Evolutionary conservation across 148 eudicot genomes (phyloP), one percentile per base, ranked within the genome.

Genomic region (Chenopodium berlandieri): DNA sequence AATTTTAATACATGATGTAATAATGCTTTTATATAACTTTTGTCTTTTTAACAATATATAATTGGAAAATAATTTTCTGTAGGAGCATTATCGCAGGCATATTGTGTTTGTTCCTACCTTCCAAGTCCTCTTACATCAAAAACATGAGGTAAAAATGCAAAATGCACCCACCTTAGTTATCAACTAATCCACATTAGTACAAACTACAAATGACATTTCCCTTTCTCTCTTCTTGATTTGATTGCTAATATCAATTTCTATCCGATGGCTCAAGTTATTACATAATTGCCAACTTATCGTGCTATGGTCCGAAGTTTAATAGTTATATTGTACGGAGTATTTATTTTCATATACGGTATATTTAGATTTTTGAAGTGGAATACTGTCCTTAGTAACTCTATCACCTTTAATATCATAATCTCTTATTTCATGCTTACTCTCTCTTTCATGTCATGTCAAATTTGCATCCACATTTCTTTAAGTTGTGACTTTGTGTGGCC

Each of bases 401-500:
- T 5, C 0, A 37, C 7, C 44, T 37, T 37, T 37, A n/a, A 37
- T 37, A 37, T 37, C 44, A 5, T 37, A 37, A 37, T 37, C 44
- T 37, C 56, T 52, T 52, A 52, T 12, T 14, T 8, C 5, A 4
- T 19, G 9, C 46, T 32, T 54, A 20, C 7, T 58, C 32, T 25
- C 10, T 4, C 44, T 75, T 52, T 30, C 44, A 47, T 48, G 34
- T 54, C 20, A 54, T 56, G 16, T 75, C 44, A n/a, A 75, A 50
- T 31, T 75, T n/a, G 78, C 67, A 56, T 52, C 66, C 78, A 56
- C 78, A 75, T 31, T 54, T 27, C 9, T n/a, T 32, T 75, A 66
- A 58, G 34, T 16, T 52, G 62, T 75, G 68, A 47, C 31, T 10
- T 14, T 50, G 60, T 75, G 68, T 30, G 68, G 68, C 78, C 46